Conservation (phyloP, 257 asterid genomes). For the Craterostigma plantagineum region DNA sequence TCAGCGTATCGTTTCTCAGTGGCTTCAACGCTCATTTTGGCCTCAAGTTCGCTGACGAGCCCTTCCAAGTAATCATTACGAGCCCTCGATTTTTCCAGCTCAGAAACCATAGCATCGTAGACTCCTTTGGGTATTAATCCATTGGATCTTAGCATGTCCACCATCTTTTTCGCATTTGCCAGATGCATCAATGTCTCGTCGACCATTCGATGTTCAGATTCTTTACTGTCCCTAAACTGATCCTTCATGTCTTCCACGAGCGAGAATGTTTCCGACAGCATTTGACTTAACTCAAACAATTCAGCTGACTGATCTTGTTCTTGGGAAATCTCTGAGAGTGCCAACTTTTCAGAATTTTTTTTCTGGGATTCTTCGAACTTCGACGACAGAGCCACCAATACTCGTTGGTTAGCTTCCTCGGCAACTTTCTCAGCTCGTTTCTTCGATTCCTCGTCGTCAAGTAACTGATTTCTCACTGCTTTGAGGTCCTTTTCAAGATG, state of each 20-base stretch:
- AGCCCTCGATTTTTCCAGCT: slow-evolving; percentile 22
- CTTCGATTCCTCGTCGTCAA: slow-evolving; percentile 51
- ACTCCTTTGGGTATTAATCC: too few relatives aligned
- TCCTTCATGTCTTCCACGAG: slow-evolving; percentile 37
- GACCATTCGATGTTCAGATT: slow-evolving; percentile 26
- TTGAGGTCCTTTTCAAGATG: slow-evolving; percentile 73
- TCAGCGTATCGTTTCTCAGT: too few relatives aligned
- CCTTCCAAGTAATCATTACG: slow-evolving; percentile 25
- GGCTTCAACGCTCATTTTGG: too few relatives aligned
- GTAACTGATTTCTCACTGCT: slow-evolving; percentile 43
- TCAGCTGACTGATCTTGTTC: slow-evolving; percentile 5
- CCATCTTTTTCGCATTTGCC: slow-evolving; percentile 10
- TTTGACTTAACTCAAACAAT: slow-evolving; percentile 17
- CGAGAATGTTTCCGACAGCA: slow-evolving; percentile 20
- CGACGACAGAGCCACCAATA: too few relatives aligned
- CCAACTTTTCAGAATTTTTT: too few relatives aligned
- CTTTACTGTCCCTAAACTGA: slow-evolving; percentile 27
- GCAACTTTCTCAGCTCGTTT: slow-evolving; percentile 53
- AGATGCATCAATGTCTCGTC: slow-evolving; percentile 39
- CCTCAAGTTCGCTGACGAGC: slow-evolving; percentile 4
- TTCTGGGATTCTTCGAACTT: too few relatives aligned
- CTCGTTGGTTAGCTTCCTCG: slow-evolving; percentile 36
- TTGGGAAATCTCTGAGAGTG: too few relatives aligned
- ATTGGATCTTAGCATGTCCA: too few relatives aligned
- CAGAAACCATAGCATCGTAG: too few relatives aligned